A percentile compares a stretch with the other conserved stretches of the same genome.
phyloP scores from a whole-genome alignment of 257 asterid species.

The Solanum medicagineum region DNA sequence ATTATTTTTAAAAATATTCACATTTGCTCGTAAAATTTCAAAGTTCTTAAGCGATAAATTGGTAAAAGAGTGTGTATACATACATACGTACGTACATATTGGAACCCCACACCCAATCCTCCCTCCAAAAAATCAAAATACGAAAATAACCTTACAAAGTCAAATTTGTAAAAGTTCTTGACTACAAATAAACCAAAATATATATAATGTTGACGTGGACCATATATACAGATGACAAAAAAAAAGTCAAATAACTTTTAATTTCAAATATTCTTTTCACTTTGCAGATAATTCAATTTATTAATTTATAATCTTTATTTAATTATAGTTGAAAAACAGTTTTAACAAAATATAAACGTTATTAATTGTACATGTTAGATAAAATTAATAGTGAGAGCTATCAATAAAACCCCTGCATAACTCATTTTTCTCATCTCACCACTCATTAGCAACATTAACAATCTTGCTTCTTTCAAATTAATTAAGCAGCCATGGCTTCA shows the following conservation, averaged over 20 bases:
- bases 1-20: no score
- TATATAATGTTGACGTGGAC: neutral
- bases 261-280: neutral
- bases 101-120: no score
- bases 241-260: neutral
- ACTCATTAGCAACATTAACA: neutral
- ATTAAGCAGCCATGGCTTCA: neutral
- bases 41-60: no score
- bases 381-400: neutral
- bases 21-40: no score
- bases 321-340: neutral
- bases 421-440: neutral
- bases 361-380: neutral
- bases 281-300: neutral
- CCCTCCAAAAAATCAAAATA: no score
- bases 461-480: neutral
- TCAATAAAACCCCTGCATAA: neutral
- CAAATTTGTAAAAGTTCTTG: no score
- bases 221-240: neutral
- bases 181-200: neutral
- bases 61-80: no score
- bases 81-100: no score
- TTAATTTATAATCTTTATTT: neutral
- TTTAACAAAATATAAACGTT: neutral
- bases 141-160: no score